Evolutionary conservation across 1,284 basidiomycete species (phyloP).

Genomic region (Puccinia brachypodii): DNA sequence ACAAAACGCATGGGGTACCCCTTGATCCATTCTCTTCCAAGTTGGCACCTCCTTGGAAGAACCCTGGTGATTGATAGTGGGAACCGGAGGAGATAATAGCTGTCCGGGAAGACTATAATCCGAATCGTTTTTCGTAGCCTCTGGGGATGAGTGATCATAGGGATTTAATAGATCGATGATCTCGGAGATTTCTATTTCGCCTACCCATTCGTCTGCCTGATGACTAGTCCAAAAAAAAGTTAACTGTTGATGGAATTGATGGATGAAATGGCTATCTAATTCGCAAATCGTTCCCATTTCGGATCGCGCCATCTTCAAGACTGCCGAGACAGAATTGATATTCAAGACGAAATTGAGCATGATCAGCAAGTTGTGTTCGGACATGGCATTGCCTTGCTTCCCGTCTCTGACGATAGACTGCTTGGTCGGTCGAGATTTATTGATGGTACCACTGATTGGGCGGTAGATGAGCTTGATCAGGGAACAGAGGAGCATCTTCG

Average conservation of each 20-base stretch:
- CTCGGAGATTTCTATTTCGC: conserved; percentile 17
- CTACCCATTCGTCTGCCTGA: conserved; percentile 37
- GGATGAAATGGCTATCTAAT: conserved; percentile 15
- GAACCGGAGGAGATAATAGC: background rate
- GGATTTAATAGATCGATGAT: conserved; percentile 12
- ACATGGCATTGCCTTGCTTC: background rate
- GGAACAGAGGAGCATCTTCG: conserved; percentile 1
- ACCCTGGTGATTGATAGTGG: background rate
- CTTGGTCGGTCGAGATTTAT: background rate
- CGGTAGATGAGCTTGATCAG: background rate
- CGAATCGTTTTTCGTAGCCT: background rate
- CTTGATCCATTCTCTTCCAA: conserved; percentile 23
- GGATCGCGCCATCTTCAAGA: conserved; percentile 25
- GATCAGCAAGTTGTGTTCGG: conserved; percentile 8
- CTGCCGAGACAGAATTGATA: conserved; percentile 24
- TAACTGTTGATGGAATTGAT: background rate
- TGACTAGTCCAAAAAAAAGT: conserved; percentile 23
- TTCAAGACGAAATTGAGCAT: conserved; percentile 36
- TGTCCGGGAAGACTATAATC: background rate
- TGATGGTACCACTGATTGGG: background rate
- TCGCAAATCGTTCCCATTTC: conserved; percentile 35
- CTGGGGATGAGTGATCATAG: background rate
- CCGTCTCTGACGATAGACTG: background rate
- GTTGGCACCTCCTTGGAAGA: background rate
- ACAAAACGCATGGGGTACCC: conserved; percentile 37